Percentiles rank a stretch among this genome's conserved stretches.
Evolutionary conservation across 345 rosid genomes (phyloP).

Genomic region (Eucalyptus camaldulensis): DNA sequence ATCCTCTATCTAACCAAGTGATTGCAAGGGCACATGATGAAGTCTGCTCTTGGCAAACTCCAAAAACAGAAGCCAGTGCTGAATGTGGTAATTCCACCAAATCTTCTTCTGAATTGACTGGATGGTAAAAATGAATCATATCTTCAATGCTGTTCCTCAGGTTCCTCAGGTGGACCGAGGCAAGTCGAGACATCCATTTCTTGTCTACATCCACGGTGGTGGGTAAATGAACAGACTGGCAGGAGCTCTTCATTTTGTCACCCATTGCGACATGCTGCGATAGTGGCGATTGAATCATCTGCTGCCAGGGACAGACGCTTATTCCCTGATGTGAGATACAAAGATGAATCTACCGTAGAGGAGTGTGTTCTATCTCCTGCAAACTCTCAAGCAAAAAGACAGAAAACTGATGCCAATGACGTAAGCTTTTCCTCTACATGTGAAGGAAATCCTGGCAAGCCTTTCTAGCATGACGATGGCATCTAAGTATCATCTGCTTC

Average conservation of each 20-base stretch:
- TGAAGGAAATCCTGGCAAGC: background rate
- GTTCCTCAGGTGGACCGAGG: background rate
- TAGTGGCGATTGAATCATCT: constrained; percentile 80
- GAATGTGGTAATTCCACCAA: constrained; percentile 1
- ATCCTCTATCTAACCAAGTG: constrained; percentile 40
- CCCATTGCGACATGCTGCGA: constrained; percentile 70
- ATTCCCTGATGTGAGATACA: constrained; percentile 22
- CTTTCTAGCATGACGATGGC: background rate
- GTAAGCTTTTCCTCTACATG: constrained; percentile 6
- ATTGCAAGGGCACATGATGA: constrained; percentile 65
- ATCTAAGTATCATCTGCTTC: background rate
- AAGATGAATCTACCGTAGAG: constrained; percentile 2
- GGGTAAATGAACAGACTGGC: constrained; percentile 24
- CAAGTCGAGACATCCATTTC: constrained; percentile 14
- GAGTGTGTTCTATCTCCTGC: constrained; percentile 11
- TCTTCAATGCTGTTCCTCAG: constrained; percentile 5
- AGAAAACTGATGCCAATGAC: constrained; percentile 20
- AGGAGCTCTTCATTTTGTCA: constrained; percentile 32
- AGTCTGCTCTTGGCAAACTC: constrained; percentile 14
- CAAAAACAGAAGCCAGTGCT: background rate
- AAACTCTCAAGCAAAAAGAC: constrained; percentile 48
- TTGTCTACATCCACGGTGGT: constrained; percentile 70
- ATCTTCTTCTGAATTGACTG: background rate
- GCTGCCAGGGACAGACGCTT: constrained; percentile 62
- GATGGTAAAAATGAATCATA: background rate